These are phyloP conservation scores for Backusella circina DNA, from an alignment of 192 early-diverging fungal genomes.

Conservation along the genomic window DNA sequence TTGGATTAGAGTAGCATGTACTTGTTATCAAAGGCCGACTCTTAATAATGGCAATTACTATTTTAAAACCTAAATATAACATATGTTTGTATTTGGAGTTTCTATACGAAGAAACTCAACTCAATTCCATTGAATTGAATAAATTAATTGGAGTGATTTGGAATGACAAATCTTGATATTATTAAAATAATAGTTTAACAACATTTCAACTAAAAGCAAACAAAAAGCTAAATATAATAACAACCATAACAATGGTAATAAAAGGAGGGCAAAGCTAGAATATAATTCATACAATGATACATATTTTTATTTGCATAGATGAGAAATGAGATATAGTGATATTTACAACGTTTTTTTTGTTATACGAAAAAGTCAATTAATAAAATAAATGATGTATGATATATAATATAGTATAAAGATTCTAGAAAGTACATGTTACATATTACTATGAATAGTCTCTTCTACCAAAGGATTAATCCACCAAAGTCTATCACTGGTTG, in stretches of 20 bases:
- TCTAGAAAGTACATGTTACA: background rate
- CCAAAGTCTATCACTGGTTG: background rate
- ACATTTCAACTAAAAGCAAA: background rate
- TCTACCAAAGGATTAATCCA: slow-evolving; percentile 5
- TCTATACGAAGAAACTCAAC: background rate
- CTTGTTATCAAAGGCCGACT: background rate
- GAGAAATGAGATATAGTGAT: background rate
- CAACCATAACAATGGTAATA: background rate
- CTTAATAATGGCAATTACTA: no score
- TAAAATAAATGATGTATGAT: background rate
- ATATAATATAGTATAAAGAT: background rate
- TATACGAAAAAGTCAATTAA: background rate
- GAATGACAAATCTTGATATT: background rate
- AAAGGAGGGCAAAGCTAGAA: background rate
- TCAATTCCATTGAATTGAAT: background rate
- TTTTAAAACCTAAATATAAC: background rate
- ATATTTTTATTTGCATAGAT: background rate
- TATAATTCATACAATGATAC: background rate
- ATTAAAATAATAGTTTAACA: background rate
- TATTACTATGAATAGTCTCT: slow-evolving; percentile 5
- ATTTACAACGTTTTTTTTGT: slow-evolving; percentile 1
- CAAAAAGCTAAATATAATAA: background rate
- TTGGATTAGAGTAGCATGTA: background rate
- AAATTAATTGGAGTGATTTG: background rate
- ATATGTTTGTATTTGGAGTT: background rate